Percentiles rank a stretch among this genome's conserved stretches.
Conservation (phyloP, 352 stramenopile species). For the Discostella stelligera region DNA sequence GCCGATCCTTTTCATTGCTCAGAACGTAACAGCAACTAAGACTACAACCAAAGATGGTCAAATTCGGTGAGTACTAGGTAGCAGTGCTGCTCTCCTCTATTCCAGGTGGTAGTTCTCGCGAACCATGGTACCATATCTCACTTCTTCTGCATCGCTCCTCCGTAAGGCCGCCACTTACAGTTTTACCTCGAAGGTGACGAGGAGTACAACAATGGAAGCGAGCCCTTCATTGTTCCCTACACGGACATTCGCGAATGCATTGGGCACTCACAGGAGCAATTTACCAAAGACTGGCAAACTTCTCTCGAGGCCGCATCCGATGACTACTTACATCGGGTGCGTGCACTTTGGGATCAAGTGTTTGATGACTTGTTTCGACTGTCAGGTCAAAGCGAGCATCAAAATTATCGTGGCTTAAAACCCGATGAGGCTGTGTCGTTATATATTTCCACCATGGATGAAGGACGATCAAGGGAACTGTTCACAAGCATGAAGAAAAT, state of each 20-base stretch:
- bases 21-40: neutral
- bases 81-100: neutral
- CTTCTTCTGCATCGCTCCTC: neutral
- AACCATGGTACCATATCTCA: neutral
- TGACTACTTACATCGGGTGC: conserved; percentile 46
- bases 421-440: conserved; percentile 51
- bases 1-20: neutral
- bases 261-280: conserved; percentile 34
- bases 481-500: conserved; percentile 52
- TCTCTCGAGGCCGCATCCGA: conserved; percentile 45
- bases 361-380: conserved; percentile 49
- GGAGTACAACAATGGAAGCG: conserved; percentile 14
- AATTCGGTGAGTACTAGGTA: conserved; percentile 41
- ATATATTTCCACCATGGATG: conserved; percentile 42
- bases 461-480: conserved; percentile 48
- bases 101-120: neutral
- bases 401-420: conserved; percentile 33
- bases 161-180: conserved; percentile 47
- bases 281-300: conserved; percentile 39
- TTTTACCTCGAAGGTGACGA: conserved; percentile 59
- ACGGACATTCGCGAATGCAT: conserved; percentile 52
- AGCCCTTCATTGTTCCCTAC: conserved; percentile 63
- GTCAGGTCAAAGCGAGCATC: conserved; percentile 17
- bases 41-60: conserved; percentile 41
- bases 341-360: conserved; percentile 48